These are phyloP conservation scores for Paramecium bursaria DNA, from an alignment of 73 alveolate species.

Conservation along the genomic window DNA sequence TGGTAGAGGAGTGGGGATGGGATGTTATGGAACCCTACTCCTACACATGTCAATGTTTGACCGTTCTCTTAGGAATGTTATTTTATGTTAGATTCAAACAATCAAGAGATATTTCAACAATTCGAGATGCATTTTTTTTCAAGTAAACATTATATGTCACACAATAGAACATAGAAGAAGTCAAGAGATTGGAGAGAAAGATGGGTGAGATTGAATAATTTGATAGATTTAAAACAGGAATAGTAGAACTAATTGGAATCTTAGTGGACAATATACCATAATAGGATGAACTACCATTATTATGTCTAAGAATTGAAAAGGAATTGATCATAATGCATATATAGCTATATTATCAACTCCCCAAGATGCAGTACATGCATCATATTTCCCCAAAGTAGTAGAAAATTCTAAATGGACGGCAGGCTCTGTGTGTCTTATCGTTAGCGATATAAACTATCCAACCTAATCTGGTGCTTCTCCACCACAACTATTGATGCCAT, in stretches of 20 bases:
- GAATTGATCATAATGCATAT: slow-evolving; percentile 5
- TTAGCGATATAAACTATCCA: slow-evolving; percentile 5
- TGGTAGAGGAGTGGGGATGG: slow-evolving; percentile 66
- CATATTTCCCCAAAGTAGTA: slow-evolving; percentile 41
- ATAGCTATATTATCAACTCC: slow-evolving; percentile 54
- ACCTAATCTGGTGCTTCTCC: slow-evolving; percentile 52
- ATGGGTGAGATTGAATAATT: slow-evolving; percentile 40
- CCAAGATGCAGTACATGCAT: slow-evolving; percentile 59
- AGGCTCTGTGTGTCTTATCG: slow-evolving; percentile 5
- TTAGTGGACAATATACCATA: background rate
- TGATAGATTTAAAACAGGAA: slow-evolving; percentile 18
- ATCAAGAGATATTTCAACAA: slow-evolving; percentile 35
- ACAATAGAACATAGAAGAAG: too few species aligned
- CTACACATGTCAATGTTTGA: slow-evolving; percentile 24
- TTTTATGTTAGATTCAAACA: slow-evolving; percentile 27
- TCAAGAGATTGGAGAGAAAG: slow-evolving; percentile 17
- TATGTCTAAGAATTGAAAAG: slow-evolving; percentile 31
- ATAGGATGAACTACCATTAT: slow-evolving; percentile 56
- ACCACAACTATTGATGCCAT: slow-evolving; percentile 57
- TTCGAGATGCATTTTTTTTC: slow-evolving; percentile 52
- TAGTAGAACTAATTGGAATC: background rate
- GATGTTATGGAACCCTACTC: slow-evolving; percentile 52
- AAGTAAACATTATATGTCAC: too few species aligned
- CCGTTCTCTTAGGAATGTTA: slow-evolving; percentile 42
- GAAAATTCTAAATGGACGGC: slow-evolving; percentile 27